Conservation (phyloP, 2,329 filamentous ascomycete genomes). For the Aspergillus intermedius region DNA sequence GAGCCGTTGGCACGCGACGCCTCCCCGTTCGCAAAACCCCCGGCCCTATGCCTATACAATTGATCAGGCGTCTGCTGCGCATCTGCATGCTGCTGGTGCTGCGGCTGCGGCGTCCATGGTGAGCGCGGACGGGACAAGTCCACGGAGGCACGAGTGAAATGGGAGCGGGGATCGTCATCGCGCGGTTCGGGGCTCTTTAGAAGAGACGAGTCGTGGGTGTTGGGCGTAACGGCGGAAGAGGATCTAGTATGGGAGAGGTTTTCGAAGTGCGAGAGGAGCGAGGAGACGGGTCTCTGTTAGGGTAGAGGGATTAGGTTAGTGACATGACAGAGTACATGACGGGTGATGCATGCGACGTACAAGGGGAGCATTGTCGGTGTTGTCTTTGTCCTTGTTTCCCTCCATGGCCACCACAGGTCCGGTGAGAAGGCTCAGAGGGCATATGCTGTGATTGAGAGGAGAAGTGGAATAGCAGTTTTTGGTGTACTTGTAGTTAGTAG, state of each 20-base stretch:
- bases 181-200: slow-evolving; percentile 26
- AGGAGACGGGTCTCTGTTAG: slow-evolving; percentile 42
- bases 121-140: slow-evolving; percentile 37
- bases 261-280: slow-evolving; percentile 45
- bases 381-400: slow-evolving; percentile 26
- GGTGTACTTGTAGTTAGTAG: too few relatives aligned
- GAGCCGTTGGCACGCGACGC: slow-evolving; percentile 25
- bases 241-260: slow-evolving; percentile 35
- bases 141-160: slow-evolving; percentile 32
- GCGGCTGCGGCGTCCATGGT: slow-evolving; percentile 24
- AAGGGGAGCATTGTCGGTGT: slow-evolving; percentile 32
- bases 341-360: slow-evolving; percentile 19
- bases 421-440: slow-evolving; percentile 1
- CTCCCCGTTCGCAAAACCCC: slow-evolving; percentile 14
- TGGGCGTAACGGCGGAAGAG: slow-evolving; percentile 20
- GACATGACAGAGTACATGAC: slow-evolving; percentile 3
- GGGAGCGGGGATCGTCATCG: slow-evolving; percentile 22
- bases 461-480: too few relatives aligned
- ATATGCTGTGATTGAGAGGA: slow-evolving; percentile 1
- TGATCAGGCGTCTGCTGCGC: slow-evolving; percentile 13
- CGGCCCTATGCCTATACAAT: slow-evolving; percentile 7
- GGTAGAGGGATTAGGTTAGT: slow-evolving; percentile 8
- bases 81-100: slow-evolving; percentile 9
- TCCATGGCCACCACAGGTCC: slow-evolving; percentile 28
- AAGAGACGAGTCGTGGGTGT: slow-evolving; percentile 24